Percentiles rank a stretch among this genome's conserved stretches.
phyloP scores from a whole-genome alignment of 352 stramenopile species.

The Globisporangium emineosum region DNA sequence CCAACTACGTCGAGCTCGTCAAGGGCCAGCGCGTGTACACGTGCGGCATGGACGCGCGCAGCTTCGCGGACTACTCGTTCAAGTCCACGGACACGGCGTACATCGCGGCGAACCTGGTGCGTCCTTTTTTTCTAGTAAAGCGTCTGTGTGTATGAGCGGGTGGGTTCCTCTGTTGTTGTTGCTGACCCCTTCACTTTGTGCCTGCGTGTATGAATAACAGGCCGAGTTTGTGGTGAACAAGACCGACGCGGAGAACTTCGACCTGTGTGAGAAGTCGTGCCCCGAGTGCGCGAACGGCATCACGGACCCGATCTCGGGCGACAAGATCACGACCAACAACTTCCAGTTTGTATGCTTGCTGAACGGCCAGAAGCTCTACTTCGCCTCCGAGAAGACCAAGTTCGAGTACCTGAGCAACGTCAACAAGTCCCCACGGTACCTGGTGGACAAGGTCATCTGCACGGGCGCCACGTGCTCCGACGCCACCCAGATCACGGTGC shows the following conservation, averaged over 20 bases:
- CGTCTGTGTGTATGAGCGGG: neutral
- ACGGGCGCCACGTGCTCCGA: slow-evolving; percentile 51
- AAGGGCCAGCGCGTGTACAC: slow-evolving; percentile 73
- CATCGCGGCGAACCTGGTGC: slow-evolving; percentile 72
- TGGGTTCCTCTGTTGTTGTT: neutral
- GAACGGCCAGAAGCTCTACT: slow-evolving; percentile 86
- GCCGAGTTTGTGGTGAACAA: slow-evolving; percentile 46
- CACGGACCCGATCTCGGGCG: slow-evolving; percentile 61
- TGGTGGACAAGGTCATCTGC: slow-evolving; percentile 59
- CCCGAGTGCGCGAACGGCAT: slow-evolving; percentile 43
- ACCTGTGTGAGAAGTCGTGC: slow-evolving; percentile 35
- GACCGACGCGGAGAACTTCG: slow-evolving; percentile 37
- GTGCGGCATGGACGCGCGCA: slow-evolving; percentile 65
- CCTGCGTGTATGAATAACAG: slow-evolving; percentile 19
- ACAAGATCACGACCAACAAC: slow-evolving; percentile 46
- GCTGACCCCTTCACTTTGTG: neutral
- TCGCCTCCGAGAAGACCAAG: slow-evolving; percentile 64
- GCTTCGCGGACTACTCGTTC: slow-evolving; percentile 44
- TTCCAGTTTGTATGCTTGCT: slow-evolving; percentile 70
- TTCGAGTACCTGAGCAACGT: slow-evolving; percentile 60
- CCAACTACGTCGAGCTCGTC: slow-evolving; percentile 57
- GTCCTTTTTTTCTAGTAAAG: neutral
- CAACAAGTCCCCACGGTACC: slow-evolving; percentile 43
- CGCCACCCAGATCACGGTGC: slow-evolving; percentile 47
- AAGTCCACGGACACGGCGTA: slow-evolving; percentile 70